Evolutionary conservation across 148 eudicot genomes (phyloP), one percentile per base, ranked within the genome.

Genomic region (Agrostemma githago): DNA sequence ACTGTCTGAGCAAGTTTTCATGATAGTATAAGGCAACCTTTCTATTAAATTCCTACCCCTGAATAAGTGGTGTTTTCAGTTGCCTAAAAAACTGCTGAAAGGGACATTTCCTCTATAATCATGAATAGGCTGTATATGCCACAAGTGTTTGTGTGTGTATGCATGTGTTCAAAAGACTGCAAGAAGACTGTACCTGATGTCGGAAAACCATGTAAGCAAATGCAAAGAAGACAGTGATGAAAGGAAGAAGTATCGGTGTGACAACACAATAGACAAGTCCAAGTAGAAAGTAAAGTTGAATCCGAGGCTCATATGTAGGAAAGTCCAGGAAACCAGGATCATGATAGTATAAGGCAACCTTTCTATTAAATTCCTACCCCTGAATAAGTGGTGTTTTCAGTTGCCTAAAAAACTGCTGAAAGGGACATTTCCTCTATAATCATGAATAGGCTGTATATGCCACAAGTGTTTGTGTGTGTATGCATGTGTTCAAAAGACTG

Each of bases 151-250:
- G 44, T 64, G 48, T 51, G 46, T 26, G 2, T n/a, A 37, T 20
- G 53, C 38, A 53, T 57, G 48, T 53, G 59, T 74, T 37, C 39
- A 5, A 71, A 41, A 38, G 37, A 70, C 38, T 3, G 63, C 56
- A 15, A 20, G 34, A 43, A 63, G 73, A 16, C 15, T 41, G 70
- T 84, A 88, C 92, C 89, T 88, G 92, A 79, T 88, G 92, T 42
- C 92, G 88, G 62, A 81, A 88, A 70, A 88, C 85, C 82, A 86
- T 14, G 78, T 81, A 88, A 48, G 92, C 85, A 48, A 88, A 81
- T 8, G 83, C 86, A 66, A 88, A 86, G 80, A 88, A 88, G 82
- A 88, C 73, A 41, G 86, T 78, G 69, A 88, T 88, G 88, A 88
- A 88, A 17, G 89, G 92, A 65, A 88, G 85, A 67, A 88, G 82